Evolutionary conservation across 495 filamentous ascomycete genomes (phyloP).

Genomic region (Neurospora sp.): DNA sequence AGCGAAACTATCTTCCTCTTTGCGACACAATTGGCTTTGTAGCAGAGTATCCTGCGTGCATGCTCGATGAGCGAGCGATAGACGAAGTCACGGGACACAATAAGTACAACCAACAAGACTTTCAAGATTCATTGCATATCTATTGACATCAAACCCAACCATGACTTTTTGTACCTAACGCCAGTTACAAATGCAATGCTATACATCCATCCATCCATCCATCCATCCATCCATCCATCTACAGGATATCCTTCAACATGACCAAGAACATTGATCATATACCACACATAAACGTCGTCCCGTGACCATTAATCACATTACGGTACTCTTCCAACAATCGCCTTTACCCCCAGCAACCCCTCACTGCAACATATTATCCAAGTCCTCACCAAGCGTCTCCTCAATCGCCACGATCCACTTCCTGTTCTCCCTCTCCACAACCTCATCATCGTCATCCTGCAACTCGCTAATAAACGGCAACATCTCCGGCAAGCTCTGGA

Average conservation of each 20-base stretch:
- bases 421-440: conserved; percentile 76
- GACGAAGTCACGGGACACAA: neutral
- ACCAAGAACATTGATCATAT: neutral
- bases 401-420: conserved; percentile 85
- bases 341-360: neutral
- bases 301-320: neutral
- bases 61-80: neutral
- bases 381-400: conserved; percentile 69
- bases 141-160: neutral
- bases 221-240: neutral
- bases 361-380: conserved; percentile 84
- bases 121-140: neutral
- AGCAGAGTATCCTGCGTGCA: neutral
- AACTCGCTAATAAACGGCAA: conserved; percentile 86
- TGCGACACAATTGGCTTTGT: neutral
- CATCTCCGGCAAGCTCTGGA: conserved; percentile 83
- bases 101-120: neutral
- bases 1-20: neutral
- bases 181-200: neutral
- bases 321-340: neutral
- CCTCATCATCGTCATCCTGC: conserved; percentile 92
- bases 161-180: neutral
- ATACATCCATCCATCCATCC: neutral
- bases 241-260: neutral
- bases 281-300: neutral